Percentiles rank a stretch among this genome's conserved stretches.
phyloP scores from a whole-genome alignment of 495 filamentous ascomycete genomes.

The Aspergillus saccharolyticus region DNA sequence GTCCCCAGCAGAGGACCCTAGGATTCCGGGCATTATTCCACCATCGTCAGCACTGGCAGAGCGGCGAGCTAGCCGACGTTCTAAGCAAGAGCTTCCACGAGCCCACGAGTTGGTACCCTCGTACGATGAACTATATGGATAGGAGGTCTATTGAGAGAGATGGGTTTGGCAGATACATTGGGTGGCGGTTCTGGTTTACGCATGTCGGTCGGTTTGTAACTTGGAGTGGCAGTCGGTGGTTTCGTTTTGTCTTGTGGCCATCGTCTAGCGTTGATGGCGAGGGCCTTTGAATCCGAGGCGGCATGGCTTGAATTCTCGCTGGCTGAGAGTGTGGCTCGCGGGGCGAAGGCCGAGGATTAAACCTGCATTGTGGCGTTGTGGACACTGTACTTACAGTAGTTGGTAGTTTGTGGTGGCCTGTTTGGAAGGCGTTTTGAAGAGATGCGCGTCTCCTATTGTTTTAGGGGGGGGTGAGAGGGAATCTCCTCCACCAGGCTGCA shows the following conservation, averaged over 20 bases:
- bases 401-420: background rate
- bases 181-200: background rate
- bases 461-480: background rate
- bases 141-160: background rate
- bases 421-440: background rate
- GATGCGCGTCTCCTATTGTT: background rate
- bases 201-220: constrained; percentile 3
- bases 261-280: background rate
- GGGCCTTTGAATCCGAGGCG: background rate
- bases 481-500: background rate
- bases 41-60: constrained; percentile 19
- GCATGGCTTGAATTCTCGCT: background rate
- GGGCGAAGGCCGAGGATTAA: background rate
- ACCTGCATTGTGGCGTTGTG: background rate
- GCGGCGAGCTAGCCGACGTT: constrained; percentile 21
- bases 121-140: constrained; percentile 44
- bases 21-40: constrained; percentile 16
- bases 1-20: constrained; percentile 29
- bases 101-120: constrained; percentile 36
- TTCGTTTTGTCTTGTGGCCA: background rate
- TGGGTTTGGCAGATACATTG: background rate
- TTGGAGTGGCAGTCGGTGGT: background rate
- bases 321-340: background rate
- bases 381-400: background rate
- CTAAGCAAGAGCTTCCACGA: constrained; percentile 22